Evolutionary conservation across 202 grass and related monocot genomes (phyloP), one percentile per base, ranked within the genome.

Genomic region (Digitaria exilis): DNA sequence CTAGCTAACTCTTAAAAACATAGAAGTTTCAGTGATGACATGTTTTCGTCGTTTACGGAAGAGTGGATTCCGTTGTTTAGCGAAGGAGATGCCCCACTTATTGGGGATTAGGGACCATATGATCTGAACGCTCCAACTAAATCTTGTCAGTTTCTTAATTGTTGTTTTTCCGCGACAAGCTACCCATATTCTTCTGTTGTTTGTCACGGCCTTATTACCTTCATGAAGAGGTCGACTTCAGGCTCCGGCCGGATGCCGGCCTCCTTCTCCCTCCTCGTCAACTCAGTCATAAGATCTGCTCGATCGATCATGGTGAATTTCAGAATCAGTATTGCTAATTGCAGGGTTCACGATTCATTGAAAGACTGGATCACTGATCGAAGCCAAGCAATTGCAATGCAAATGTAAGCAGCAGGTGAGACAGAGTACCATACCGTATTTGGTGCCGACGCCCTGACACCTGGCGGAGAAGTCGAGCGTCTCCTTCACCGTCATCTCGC

Each of bases 211-310:
- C 4, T n/a, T n/a, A n/a, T n/a, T 79, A 98, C 96, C 93, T 99
- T 99, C 96, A 99, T 99, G 76, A 99, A 99, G 61, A 99, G 88
- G 82, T 99, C 96, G 6, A 99, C 96, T 69, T 99, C 96, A 2
- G 96, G 70, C 81, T 99, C 96, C 7, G 96, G 96, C 60, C 92
- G 73, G 80, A 99, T 99, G 66, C 96, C 84, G 41, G 85, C 88
- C 55, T 84, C 84, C 64, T 94, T 91, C 89, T 99, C 96, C 86
- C 96, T 87, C 85, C 89, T 86, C 24, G 93, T 26, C 50, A 99
- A 66, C 87, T 99, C 96, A 7, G 96, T 85, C 72, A 99, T 86
- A 30, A 99, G 93, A 78, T 99, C 96, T 98, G 70, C 73, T 58
- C 72, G 50, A 60, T 26, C 1, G 5, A 55, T 59, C n/a, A 57